Conservation (phyloP, 78 protist genomes). For the Capsaspora owczarzaki region DNA sequence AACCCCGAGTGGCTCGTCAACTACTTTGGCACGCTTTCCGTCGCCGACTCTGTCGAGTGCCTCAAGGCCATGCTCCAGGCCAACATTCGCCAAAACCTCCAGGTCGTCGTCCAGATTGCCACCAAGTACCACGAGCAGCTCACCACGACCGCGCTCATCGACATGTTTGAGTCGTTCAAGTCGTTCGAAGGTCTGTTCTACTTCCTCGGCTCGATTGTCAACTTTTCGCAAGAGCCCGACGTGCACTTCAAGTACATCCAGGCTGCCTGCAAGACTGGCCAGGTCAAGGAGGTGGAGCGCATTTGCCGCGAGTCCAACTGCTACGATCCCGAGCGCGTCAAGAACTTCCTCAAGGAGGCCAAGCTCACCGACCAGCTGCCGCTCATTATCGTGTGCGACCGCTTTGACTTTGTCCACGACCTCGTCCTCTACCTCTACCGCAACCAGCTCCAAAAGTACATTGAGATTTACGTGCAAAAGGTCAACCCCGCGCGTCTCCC, state of each 20-base stretch:
- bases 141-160: slow-evolving; percentile 66
- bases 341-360: slow-evolving; percentile 92
- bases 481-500: slow-evolving; percentile 86
- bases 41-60: slow-evolving; percentile 78
- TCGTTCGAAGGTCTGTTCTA: slow-evolving; percentile 75
- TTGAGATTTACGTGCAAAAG: slow-evolving; percentile 91
- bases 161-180: slow-evolving; percentile 81
- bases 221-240: slow-evolving; percentile 74
- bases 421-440: slow-evolving; percentile 83
- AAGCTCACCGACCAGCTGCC: slow-evolving; percentile 90
- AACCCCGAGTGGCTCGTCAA: slow-evolving; percentile 70
- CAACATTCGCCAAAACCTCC: slow-evolving; percentile 81
- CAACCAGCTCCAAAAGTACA: slow-evolving; percentile 69
- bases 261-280: slow-evolving; percentile 89
- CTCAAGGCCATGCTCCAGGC: slow-evolving; percentile 75
- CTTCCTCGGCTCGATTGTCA: slow-evolving; percentile 68
- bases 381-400: slow-evolving; percentile 97
- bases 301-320: slow-evolving; percentile 83
- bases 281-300: slow-evolving; percentile 92
- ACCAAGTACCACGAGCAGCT: slow-evolving; percentile 81
- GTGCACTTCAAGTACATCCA: slow-evolving; percentile 95
- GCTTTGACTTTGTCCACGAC: slow-evolving; percentile 92
- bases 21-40: slow-evolving; percentile 78
- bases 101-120: slow-evolving; percentile 85
- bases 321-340: slow-evolving; percentile 85